These are phyloP conservation scores for Melaleuca alternifolia DNA, from an alignment of 345 rosid species.

Conservation along the genomic window DNA sequence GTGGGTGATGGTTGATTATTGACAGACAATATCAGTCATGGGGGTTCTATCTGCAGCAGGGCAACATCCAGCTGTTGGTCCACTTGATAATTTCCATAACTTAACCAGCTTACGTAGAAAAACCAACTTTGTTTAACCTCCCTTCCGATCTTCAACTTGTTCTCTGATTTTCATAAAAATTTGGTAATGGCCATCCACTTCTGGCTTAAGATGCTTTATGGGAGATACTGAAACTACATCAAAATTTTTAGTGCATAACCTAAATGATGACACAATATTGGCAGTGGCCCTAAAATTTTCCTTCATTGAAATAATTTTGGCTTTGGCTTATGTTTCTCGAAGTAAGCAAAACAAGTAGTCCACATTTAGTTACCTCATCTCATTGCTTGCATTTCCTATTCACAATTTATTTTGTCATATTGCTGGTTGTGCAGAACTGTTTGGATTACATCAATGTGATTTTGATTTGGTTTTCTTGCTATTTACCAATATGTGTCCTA, in stretches of 20 bases:
- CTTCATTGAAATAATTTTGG: not conserved
- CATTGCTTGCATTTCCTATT: not conserved
- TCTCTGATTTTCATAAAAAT: not conserved
- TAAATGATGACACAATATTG: not conserved
- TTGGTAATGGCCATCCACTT: not conserved
- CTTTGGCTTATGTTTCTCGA: not conserved
- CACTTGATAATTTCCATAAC: not conserved
- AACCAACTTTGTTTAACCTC: not conserved
- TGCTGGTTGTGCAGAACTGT: not conserved
- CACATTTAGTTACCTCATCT: not conserved
- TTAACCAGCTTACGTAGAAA: not conserved
- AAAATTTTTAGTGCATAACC: not conserved
- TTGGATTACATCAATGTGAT: not conserved
- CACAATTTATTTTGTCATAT: not conserved
- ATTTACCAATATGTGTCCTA: not conserved
- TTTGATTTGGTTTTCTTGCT: not conserved
- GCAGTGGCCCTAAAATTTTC: not conserved
- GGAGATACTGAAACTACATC: not conserved
- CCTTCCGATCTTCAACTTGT: not conserved
- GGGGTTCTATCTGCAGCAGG: not conserved
- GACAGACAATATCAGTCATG: not conserved
- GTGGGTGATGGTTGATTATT: not conserved
- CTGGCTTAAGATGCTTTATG: not conserved
- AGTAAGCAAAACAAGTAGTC: not conserved
- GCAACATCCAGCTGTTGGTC: not conserved